Conservation (phyloP, 2,329 filamentous ascomycete species). For the Penicillium hordei region DNA sequence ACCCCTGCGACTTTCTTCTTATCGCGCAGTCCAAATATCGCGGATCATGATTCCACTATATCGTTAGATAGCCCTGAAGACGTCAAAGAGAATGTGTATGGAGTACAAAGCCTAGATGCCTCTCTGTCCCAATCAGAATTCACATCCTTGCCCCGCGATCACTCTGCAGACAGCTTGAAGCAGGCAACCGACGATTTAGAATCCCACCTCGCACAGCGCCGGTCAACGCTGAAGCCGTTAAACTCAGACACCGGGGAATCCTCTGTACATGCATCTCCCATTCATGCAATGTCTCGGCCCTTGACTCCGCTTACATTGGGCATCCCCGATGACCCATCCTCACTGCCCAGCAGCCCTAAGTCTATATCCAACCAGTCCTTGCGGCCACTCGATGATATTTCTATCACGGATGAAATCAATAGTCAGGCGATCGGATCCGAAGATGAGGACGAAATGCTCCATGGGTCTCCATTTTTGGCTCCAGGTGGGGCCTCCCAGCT, state of each 20-base stretch:
- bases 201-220: conserved; percentile 27
- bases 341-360: conserved; percentile 59
- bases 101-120: conserved; percentile 59
- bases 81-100: conserved; percentile 51
- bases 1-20: conserved; percentile 62
- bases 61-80: conserved; percentile 32
- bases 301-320: conserved; percentile 49
- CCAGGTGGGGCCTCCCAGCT: conserved; percentile 62
- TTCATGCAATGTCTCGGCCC: conserved; percentile 40
- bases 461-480: conserved; percentile 29
- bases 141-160: conserved; percentile 9
- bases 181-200: conserved; percentile 21
- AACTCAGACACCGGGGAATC: conserved; percentile 19
- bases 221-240: conserved; percentile 34
- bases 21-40: conserved; percentile 46
- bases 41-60: conserved; percentile 45
- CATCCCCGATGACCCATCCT: conserved; percentile 51
- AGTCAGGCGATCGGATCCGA: conserved; percentile 58
- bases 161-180: conserved; percentile 15
- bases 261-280: conserved; percentile 19
- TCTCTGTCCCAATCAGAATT: conserved; percentile 45
- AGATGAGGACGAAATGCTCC: conserved; percentile 53
- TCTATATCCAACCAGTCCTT: conserved; percentile 60
- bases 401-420: conserved; percentile 53
- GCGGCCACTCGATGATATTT: conserved; percentile 59